Percentiles rank a stretch among this genome's conserved stretches.
Evolutionary conservation across 768 basidiomycete genomes (phyloP).

Genomic region (Termitomyces sp.): DNA sequence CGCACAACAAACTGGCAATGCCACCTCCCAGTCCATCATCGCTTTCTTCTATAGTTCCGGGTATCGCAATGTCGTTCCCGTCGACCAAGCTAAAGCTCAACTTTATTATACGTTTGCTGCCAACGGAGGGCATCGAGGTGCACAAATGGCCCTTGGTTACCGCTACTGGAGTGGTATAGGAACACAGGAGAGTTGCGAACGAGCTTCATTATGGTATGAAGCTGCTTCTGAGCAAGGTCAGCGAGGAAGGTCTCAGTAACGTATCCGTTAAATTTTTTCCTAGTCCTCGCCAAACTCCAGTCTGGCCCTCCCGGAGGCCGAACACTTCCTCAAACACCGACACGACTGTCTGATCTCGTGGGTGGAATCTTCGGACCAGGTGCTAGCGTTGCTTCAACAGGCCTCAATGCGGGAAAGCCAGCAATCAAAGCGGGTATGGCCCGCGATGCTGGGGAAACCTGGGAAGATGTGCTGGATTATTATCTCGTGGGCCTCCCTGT

Average conservation of each 20-base stretch:
- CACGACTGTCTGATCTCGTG: conserved; percentile 80
- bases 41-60: conserved; percentile 91
- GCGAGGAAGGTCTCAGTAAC: background rate
- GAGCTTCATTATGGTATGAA: conserved; percentile 87
- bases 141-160: conserved; percentile 92
- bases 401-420: conserved; percentile 61
- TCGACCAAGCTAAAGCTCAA: conserved; percentile 78
- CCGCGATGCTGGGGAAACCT: conserved; percentile 86
- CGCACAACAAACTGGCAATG: conserved; percentile 69
- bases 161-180: conserved; percentile 96
- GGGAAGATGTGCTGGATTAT: conserved; percentile 90
- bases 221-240: conserved; percentile 80
- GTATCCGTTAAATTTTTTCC: background rate
- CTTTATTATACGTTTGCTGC: conserved; percentile 94
- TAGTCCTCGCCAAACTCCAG: conserved; percentile 76
- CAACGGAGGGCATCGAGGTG: conserved; percentile 78
- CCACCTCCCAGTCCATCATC: conserved; percentile 79
- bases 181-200: conserved; percentile 78
- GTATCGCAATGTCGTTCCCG: conserved; percentile 56
- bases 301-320: conserved; percentile 90
- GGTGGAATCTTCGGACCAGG: conserved; percentile 96
- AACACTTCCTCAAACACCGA: conserved; percentile 76
- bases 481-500: conserved; percentile 57
- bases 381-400: conserved; percentile 90
- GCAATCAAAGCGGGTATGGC: conserved; percentile 82